phyloP scores from a whole-genome alignment of 305 asterid species.

The Fraxinus sp. region DNA sequence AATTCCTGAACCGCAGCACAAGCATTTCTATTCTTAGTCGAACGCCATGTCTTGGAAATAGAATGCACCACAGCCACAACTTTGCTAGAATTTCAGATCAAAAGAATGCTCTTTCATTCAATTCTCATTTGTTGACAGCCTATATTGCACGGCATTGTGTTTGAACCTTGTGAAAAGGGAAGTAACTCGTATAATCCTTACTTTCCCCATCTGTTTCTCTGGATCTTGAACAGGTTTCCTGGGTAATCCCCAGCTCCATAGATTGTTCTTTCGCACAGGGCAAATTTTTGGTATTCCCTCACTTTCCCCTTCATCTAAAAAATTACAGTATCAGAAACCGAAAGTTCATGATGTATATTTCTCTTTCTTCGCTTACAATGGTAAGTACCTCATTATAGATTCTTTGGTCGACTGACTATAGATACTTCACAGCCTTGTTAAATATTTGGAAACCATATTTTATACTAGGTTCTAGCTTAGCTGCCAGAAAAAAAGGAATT shows the following conservation, averaged over 20 bases:
- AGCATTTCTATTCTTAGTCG: conserved; percentile 49
- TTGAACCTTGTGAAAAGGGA: background rate
- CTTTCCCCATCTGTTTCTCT: background rate
- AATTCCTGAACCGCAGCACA: conserved; percentile 64
- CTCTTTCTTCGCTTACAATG: background rate
- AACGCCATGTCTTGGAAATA: conserved; percentile 64
- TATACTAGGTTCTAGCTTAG: background rate
- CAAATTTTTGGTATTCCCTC: background rate
- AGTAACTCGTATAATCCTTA: background rate
- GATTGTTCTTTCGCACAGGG: background rate
- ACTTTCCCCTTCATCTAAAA: background rate
- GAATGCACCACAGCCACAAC: conserved; percentile 76
- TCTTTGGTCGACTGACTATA: background rate
- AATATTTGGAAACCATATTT: background rate
- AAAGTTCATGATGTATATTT: background rate
- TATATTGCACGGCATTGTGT: background rate
- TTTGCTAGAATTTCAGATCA: conserved; percentile 38
- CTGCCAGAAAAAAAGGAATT: background rate
- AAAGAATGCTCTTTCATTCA: background rate
- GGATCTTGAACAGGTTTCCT: background rate
- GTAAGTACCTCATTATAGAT: background rate
- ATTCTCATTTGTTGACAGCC: background rate
- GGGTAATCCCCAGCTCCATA: background rate
- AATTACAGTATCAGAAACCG: background rate
- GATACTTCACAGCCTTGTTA: background rate